These are phyloP conservation scores for Ustilago crameri DNA, from an alignment of 1,284 basidiomycete species.

Conservation along the genomic window DNA sequence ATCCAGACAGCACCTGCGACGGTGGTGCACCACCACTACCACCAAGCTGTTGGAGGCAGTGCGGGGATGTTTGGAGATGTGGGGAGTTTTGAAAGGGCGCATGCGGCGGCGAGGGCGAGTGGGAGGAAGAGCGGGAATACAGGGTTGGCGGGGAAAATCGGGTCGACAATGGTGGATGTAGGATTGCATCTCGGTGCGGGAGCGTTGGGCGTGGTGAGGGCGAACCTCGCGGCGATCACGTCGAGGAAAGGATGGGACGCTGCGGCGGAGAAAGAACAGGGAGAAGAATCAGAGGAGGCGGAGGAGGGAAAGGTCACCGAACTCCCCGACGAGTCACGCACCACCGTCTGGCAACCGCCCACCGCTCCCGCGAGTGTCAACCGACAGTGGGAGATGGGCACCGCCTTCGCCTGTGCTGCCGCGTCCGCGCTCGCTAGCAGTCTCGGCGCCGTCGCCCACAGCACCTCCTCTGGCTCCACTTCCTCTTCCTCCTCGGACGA, in stretches of 20 bases:
- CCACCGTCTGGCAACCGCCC: too few relatives aligned
- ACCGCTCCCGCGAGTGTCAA: slow-evolving; percentile 12
- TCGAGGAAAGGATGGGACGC: slow-evolving; percentile 1
- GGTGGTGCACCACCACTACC: slow-evolving; percentile 46
- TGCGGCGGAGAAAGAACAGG: not conserved
- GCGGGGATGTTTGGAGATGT: slow-evolving; percentile 7
- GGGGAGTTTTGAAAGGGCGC: slow-evolving; percentile 26
- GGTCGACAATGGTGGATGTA: slow-evolving; percentile 32
- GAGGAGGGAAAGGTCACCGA: slow-evolving; percentile 38
- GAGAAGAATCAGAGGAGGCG: slow-evolving; percentile 1
- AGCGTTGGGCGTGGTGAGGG: slow-evolving; percentile 31
- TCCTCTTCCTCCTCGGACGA: not conserved
- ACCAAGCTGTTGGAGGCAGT: slow-evolving; percentile 13
- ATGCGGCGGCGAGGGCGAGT: slow-evolving; percentile 34
- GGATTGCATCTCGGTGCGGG: slow-evolving; percentile 46
- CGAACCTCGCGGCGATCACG: slow-evolving; percentile 42
- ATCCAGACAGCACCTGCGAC: slow-evolving; percentile 6
- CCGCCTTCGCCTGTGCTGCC: slow-evolving; percentile 47
- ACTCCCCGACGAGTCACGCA: too few relatives aligned
- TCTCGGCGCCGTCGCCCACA: slow-evolving; percentile 36
- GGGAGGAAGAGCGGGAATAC: slow-evolving; percentile 1
- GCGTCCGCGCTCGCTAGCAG: slow-evolving; percentile 45
- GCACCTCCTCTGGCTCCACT: not conserved
- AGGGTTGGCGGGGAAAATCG: slow-evolving; percentile 38
- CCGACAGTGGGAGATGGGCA: slow-evolving; percentile 54